Base-by-base conservation (phyloP, 1,284 basidiomycete genomes). In the Tilletia indica region DNA sequence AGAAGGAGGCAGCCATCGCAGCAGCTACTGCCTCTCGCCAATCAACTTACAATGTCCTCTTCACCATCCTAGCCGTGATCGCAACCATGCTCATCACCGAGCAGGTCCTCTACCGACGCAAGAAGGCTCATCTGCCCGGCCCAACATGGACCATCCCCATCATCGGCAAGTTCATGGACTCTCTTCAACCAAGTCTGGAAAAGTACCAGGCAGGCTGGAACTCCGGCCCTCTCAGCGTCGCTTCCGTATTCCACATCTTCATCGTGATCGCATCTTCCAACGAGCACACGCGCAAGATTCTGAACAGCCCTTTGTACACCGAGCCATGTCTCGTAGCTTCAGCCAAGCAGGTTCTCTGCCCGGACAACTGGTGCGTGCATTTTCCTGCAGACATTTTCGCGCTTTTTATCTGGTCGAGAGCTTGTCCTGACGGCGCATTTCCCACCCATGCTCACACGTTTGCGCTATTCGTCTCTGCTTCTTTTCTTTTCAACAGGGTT, bases 311-410 rank as follows among this genome's bases (percentile, higher is more conserved):
- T 31, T 76, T 72, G 2, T 83, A 79, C 63, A 74, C 82, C 16
- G 82, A 84, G 77, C 96, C 96, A 4, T 97, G 94, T 84, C 90
- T 99, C 21, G 94, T 97, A 51, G 89, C 94, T 77, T 93, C 93
- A 9, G 97, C 94, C 69, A 97, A 97, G 86, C 88, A 91, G 77
- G 88, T 99, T 70, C 88, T 99, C 54, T 88, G 89, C 73, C 88
- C 92, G 0, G 92, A 97, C 73, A 99, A 98, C 87, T 99, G 97
- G 95, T 82, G 72, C 66, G 80, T 42, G 5, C 58, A 36, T 38
- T 67, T 64, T 34, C 21, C 56, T 58, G 16, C 21, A 25, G 12
- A 6, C 25, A 25, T 14, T 45, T 8, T 45, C 42, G 42, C 42
- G 42, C 3, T 14, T 45, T 14, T 45, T 31, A 42, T 72, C 39